Evolutionary conservation across 2,329 filamentous ascomycete species (phyloP).

Genomic region (Niveomyces coronatus): DNA sequence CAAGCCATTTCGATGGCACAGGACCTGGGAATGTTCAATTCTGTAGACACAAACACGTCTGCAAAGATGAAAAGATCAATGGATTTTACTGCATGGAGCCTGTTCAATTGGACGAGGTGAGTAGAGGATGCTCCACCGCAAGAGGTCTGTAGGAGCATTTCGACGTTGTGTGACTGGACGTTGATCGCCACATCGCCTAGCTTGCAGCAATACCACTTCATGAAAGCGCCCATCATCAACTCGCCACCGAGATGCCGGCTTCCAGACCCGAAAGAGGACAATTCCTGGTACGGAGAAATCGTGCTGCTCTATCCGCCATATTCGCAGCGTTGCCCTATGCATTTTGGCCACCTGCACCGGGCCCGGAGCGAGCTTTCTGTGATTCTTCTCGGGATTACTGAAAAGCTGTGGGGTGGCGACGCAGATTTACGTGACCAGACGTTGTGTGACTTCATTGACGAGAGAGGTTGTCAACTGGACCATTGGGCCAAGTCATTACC

Average conservation of each 20-base stretch:
- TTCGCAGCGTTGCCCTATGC: constrained; percentile 13
- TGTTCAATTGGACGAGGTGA: constrained; percentile 25
- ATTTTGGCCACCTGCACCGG: constrained; percentile 20
- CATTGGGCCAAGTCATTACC: constrained; percentile 21
- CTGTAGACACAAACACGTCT: constrained; percentile 5
- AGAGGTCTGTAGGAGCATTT: too few species aligned
- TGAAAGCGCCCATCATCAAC: too few species aligned
- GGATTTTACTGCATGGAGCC: constrained; percentile 24
- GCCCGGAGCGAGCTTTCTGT: constrained; percentile 20
- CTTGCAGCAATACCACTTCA: constrained; percentile 15
- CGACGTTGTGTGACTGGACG: too few species aligned
- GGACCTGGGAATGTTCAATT: constrained; percentile 22
- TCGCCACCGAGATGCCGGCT: constrained; percentile 21
- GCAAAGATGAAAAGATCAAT: constrained; percentile 14
- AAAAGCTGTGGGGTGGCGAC: constrained; percentile 12
- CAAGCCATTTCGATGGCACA: constrained; percentile 23
- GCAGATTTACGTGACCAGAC: constrained; percentile 11
- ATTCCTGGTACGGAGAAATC: constrained; percentile 25
- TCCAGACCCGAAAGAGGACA: constrained; percentile 17
- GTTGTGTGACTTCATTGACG: constrained; percentile 13
- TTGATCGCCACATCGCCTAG: too few species aligned
- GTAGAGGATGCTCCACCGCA: background rate
- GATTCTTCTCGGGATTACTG: constrained; percentile 22
- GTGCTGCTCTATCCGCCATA: constrained; percentile 25
- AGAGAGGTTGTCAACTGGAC: constrained; percentile 13